A percentile compares a stretch with the other conserved stretches of the same genome.
These are phyloP conservation scores for Vitellaria paradoxa DNA, from an alignment of 179 eudicot genomes.

Conservation along the genomic window DNA sequence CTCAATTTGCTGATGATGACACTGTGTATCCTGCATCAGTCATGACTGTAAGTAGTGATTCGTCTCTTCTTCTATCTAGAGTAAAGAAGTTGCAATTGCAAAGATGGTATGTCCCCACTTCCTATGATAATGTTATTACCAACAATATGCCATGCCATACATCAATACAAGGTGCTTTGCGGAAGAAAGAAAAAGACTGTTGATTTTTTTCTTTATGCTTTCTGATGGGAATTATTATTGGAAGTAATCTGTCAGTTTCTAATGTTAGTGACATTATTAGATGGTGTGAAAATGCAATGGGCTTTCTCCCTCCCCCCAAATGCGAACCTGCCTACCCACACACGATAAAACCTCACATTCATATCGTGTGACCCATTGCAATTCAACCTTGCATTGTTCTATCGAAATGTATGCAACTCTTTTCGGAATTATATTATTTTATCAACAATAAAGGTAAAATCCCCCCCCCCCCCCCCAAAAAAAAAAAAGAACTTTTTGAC, in stretches of 20 bases:
- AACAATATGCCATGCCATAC: not conserved
- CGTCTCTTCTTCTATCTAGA: not conserved
- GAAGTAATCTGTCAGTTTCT: not conserved
- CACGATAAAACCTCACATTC: not conserved
- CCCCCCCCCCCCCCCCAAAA: no score
- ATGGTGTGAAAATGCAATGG: not conserved
- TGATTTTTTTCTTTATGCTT: not conserved
- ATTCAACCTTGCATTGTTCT: not conserved
- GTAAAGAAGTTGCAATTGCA: not conserved
- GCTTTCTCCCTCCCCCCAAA: not conserved
- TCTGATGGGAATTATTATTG: not conserved
- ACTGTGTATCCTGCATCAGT: slow-evolving; percentile 65
- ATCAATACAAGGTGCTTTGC: not conserved
- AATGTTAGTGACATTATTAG: not conserved
- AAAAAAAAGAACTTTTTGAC: no score
- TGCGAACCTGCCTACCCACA: not conserved
- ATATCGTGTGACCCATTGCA: not conserved
- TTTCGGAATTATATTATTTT: not conserved
- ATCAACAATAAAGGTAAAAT: not conserved
- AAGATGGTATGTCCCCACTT: not conserved
- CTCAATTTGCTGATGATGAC: slow-evolving; percentile 66
- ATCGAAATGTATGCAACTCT: not conserved
- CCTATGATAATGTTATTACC: not conserved
- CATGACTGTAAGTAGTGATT: slow-evolving; percentile 62
- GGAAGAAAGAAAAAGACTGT: no score